These are phyloP conservation scores for Colletotrichum chrysophilum DNA, from an alignment of 2,329 filamentous ascomycete genomes.

Conservation along the genomic window DNA sequence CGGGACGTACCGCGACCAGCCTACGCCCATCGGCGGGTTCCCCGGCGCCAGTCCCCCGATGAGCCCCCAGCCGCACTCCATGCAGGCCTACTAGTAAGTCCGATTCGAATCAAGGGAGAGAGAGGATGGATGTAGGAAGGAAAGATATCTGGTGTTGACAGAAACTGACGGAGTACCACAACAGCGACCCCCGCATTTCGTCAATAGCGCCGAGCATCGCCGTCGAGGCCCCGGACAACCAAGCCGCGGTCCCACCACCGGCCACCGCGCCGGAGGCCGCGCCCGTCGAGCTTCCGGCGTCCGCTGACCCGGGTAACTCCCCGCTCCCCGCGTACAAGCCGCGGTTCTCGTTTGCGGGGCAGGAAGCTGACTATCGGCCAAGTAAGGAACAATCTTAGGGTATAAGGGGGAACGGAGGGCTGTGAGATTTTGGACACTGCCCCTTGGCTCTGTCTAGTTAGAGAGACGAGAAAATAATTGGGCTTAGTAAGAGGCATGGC, in stretches of 20 bases:
- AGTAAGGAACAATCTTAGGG: background rate
- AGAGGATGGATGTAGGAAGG: background rate
- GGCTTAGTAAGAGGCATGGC: background rate
- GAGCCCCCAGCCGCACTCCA: constrained; percentile 1
- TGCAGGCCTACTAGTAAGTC: constrained; percentile 32
- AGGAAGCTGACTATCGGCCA: background rate
- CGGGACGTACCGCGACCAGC: constrained; percentile 24
- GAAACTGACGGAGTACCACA: background rate
- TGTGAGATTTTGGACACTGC: background rate
- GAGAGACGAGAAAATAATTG: background rate
- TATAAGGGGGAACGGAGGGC: background rate
- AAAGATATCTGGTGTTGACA: background rate
- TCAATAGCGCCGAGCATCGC: constrained; percentile 6
- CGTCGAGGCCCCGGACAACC: constrained; percentile 11
- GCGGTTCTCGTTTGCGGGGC: constrained; percentile 34
- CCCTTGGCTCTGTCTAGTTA: background rate
- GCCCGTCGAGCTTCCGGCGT: constrained; percentile 40
- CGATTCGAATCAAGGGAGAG: background rate
- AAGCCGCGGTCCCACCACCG: constrained; percentile 11
- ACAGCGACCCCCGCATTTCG: background rate
- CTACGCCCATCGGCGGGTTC: background rate
- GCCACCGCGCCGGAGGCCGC: background rate
- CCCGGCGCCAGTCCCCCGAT: constrained; percentile 21
- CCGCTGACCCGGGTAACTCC: constrained; percentile 32
- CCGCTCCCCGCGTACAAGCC: constrained; percentile 38